Base-by-base conservation (phyloP, 2,329 filamentous ascomycete species). In the Aspergillus hortae region DNA sequence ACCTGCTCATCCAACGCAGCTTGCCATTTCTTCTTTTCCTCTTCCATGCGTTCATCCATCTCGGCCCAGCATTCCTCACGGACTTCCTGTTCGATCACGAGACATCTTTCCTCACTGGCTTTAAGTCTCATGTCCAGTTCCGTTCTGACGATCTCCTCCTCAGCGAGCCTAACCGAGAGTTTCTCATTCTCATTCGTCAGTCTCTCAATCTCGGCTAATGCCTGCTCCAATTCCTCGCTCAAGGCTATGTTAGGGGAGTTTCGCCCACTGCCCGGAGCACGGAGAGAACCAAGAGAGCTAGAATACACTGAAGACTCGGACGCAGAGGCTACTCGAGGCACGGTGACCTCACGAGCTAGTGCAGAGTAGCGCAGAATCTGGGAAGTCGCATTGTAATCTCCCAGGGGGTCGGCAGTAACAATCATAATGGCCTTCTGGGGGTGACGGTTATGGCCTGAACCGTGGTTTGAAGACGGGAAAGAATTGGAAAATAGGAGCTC, bases 291-390 rank as follows among this genome's bases (percentile, higher is more conserved):
- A n/a, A 62, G 54, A 7, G 60, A 59, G 51, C 55, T 56, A 33
- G 70, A 69, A 56, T 77, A 58, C 32, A 94, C 88, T 0, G 40
- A 42, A 21, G 87, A 88, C 40, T 85, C 85, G 0, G 88, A 89
- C 46, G 92, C 85, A 44, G 89, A 94, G 0, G 92, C 92, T 6
- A 95, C 84, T 4, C 92, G 87, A 5, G 92, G 91, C 1, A 96
- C 90, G 0, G 92, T 95, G 10, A 97, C 89, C 73, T 97, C 92
- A 17, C 91, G 85, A 0, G 94, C 94, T 4, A 99, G 80, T 0
- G 94, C 92, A 19, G 90, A 94, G 73, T 99, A 99, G 15, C 92
- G 86, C 1, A 99, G 78, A 55, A 99, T 97, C 67, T 97, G 94
- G 4, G 90, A 95, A 0, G 94, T 99, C 11, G 94, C 91, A 66